phyloP scores from a whole-genome alignment of 352 stramenopile genomes.

The Pythium dissimile region DNA sequence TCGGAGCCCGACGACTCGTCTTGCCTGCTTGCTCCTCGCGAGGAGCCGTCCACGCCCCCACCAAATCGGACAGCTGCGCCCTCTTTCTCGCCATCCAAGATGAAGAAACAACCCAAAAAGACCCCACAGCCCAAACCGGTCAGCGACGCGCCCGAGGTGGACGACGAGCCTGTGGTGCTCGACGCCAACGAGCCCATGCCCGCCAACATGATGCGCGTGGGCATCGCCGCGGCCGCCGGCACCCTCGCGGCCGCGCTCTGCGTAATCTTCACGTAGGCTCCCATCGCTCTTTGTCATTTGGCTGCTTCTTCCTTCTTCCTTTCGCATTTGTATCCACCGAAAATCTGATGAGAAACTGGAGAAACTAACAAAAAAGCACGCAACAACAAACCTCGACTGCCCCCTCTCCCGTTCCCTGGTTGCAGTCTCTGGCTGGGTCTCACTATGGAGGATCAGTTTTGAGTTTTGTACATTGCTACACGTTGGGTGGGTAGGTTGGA shows the following conservation, averaged over 20 bases:
- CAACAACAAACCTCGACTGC: background rate
- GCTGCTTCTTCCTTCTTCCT: constrained; percentile 2
- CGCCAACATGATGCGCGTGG: constrained; percentile 36
- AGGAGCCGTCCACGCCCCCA: constrained; percentile 5
- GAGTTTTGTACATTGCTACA: background rate
- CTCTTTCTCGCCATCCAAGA: constrained; percentile 1
- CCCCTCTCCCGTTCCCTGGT: background rate
- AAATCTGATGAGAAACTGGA: constrained; percentile 12
- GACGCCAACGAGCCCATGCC: constrained; percentile 34
- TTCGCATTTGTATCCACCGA: constrained; percentile 3
- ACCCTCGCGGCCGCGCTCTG: constrained; percentile 57
- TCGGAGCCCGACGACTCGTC: constrained; percentile 37
- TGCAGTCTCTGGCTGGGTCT: too few species aligned
- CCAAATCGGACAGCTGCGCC: background rate
- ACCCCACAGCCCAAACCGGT: background rate
- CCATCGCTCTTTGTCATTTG: constrained; percentile 7
- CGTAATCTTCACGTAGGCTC: constrained; percentile 50
- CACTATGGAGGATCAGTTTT: too few species aligned
- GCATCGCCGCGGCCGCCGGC: constrained; percentile 51
- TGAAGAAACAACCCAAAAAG: background rate
- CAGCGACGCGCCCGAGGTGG: background rate
- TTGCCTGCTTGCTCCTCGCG: background rate
- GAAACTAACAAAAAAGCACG: constrained; percentile 16
- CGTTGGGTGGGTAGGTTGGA: too few species aligned
- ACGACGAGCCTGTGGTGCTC: background rate